Evolutionary conservation across 2,329 filamentous ascomycete species (phyloP).

Genomic region (Neopestalotiopsis clavispora): DNA sequence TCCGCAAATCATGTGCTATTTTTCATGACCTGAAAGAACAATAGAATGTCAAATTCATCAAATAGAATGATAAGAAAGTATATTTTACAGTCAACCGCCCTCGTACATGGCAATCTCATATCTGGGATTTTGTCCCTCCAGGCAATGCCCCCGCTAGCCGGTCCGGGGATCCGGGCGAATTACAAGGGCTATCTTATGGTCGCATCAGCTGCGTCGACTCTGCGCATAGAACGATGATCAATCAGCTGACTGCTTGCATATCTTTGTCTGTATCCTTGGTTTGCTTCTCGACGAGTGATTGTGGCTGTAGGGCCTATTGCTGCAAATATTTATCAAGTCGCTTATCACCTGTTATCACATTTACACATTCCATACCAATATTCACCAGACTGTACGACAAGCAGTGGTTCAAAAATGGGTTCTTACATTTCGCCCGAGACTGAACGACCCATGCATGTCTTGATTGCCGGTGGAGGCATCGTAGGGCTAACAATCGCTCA

Average conservation of each 20-base stretch:
- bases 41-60: no score
- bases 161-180: background rate
- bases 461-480: slow-evolving; percentile 44
- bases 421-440: background rate
- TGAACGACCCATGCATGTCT: slow-evolving; percentile 26
- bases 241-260: background rate
- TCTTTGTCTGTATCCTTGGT: background rate
- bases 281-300: background rate
- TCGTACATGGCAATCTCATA: no score
- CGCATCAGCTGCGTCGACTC: background rate
- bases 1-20: no score
- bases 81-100: no score
- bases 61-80: no score
- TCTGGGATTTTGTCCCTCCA: background rate
- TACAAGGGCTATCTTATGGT: background rate
- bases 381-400: background rate
- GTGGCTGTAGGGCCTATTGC: no score
- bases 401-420: background rate
- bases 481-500: slow-evolving; percentile 43
- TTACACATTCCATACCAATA: no score
- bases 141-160: background rate
- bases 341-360: no score
- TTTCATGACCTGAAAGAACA: no score
- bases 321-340: no score
- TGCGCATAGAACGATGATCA: background rate